Percentiles rank a stretch among this genome's conserved stretches.
phyloP scores from a whole-genome alignment of 345 rosid genomes.

The Sisymbrium altissimum region DNA sequence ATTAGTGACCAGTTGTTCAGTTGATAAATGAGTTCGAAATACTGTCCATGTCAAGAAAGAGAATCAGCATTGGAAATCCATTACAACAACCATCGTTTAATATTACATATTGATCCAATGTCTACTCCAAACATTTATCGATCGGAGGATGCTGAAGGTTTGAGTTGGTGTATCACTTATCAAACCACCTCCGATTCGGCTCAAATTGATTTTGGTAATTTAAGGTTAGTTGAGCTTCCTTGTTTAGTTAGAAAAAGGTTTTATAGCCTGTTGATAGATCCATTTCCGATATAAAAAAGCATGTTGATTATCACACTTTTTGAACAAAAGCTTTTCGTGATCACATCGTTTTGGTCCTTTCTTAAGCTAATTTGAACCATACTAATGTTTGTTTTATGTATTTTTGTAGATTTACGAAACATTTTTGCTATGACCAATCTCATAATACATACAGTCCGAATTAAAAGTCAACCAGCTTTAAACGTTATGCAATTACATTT shows the following conservation, averaged over 20 bases:
- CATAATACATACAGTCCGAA: not conserved
- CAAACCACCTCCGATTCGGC: not conserved
- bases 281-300: too few species aligned
- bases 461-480: not conserved
- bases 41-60: too few species aligned
- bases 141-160: not conserved
- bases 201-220: not conserved
- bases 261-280: not conserved
- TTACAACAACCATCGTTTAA: not conserved
- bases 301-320: too few species aligned
- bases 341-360: not conserved
- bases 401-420: not conserved
- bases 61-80: not conserved
- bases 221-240: not conserved
- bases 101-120: not conserved
- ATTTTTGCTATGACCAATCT: not conserved
- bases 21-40: too few species aligned
- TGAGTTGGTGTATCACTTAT: too few species aligned
- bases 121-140: not conserved
- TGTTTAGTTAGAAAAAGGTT: not conserved
- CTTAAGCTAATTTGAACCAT: too few species aligned
- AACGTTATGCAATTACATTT: not conserved
- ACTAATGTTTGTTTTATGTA: too few species aligned
- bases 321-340: too few species aligned
- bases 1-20: too few species aligned